phyloP scores from a whole-genome alignment of 441 rosid genomes.

The Cnidoscolus chayamansa region DNA sequence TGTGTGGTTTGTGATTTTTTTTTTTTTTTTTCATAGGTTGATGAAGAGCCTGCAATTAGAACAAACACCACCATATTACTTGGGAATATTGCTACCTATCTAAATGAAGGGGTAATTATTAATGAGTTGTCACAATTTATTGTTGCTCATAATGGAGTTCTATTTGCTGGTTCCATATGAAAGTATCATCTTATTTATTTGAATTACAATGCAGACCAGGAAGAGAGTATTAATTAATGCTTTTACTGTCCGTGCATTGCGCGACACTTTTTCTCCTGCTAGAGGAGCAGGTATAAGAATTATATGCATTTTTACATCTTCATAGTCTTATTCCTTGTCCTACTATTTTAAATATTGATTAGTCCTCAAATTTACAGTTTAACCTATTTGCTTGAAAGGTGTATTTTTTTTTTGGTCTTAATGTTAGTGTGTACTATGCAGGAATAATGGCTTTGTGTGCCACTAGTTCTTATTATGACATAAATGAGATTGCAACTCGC shows the following conservation, averaged over 20 bases:
- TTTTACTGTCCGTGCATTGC: conserved; percentile 95
- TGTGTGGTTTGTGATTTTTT: conserved; percentile 16
- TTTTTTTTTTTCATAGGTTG: conserved; percentile 56
- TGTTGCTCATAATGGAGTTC: conserved; percentile 6
- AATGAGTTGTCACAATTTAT: conserved; percentile 22
- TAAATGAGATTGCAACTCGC: conserved; percentile 86
- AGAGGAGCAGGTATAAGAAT: conserved; percentile 89
- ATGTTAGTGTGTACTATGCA: conserved; percentile 29
- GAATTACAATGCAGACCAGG: conserved; percentile 63
- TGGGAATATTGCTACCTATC: conserved; percentile 86
- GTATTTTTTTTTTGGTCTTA: conserved; percentile 8
- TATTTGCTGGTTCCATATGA: conserved; percentile 18
- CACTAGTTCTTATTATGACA: conserved; percentile 85
- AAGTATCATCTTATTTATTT: conserved; percentile 27
- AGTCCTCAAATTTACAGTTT: background rate
- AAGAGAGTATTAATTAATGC: conserved; percentile 97
- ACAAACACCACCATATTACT: conserved; percentile 97
- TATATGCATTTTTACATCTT: conserved; percentile 7
- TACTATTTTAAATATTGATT: background rate
- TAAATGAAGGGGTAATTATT: conserved; percentile 89
- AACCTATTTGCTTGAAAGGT: conserved; percentile 6
- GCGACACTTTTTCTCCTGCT: conserved; percentile 96
- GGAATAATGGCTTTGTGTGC: conserved; percentile 98
- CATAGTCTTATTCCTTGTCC: background rate
- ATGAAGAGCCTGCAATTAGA: conserved; percentile 98